These are phyloP conservation scores for Coemansia biformis DNA, from an alignment of 192 early-diverging fungal genomes.

Conservation along the genomic window DNA sequence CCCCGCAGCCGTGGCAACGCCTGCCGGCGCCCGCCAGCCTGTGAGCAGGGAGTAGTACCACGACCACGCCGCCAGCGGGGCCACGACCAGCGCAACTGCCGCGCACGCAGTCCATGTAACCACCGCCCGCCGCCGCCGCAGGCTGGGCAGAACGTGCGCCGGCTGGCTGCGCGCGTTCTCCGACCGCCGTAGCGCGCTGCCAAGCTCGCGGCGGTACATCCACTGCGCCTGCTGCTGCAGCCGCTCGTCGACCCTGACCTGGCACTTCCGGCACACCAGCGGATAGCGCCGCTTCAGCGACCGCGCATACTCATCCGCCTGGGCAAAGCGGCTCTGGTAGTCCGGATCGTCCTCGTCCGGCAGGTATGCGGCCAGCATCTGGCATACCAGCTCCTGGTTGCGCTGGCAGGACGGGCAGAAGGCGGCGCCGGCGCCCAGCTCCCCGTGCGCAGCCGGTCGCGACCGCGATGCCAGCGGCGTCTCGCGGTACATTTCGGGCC, in stretches of 20 bases:
- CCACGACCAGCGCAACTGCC: conserved; percentile 2
- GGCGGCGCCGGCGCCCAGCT: background rate
- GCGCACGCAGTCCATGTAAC: conserved; percentile 24
- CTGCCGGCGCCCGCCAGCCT: background rate
- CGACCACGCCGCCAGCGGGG: conserved; percentile 14
- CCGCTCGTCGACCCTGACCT: conserved; percentile 25
- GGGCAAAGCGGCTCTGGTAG: conserved; percentile 6
- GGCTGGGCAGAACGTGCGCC: conserved; percentile 19
- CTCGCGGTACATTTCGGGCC: conserved; percentile 34
- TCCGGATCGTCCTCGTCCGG: conserved; percentile 35
- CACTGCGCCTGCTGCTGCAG: conserved; percentile 38
- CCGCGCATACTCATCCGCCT: conserved; percentile 28
- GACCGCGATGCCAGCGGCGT: conserved; percentile 3
- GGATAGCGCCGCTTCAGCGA: conserved; percentile 32
- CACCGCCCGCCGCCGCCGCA: conserved; percentile 26
- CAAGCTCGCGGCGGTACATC: conserved; percentile 28
- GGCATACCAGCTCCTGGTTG: conserved; percentile 43
- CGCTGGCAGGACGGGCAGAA: conserved; percentile 42
- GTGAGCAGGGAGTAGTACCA: conserved; percentile 5
- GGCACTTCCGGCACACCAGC: conserved; percentile 30
- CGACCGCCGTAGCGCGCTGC: conserved; percentile 26
- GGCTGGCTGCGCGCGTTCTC: conserved; percentile 11
- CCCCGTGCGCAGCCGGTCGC: background rate
- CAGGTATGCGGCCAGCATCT: conserved; percentile 32
- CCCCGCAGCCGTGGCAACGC: background rate